A percentile compares a stretch with the other conserved stretches of the same genome.
Conservation (phyloP, 352 stramenopile species). For the Phytophthora pinifolia region DNA sequence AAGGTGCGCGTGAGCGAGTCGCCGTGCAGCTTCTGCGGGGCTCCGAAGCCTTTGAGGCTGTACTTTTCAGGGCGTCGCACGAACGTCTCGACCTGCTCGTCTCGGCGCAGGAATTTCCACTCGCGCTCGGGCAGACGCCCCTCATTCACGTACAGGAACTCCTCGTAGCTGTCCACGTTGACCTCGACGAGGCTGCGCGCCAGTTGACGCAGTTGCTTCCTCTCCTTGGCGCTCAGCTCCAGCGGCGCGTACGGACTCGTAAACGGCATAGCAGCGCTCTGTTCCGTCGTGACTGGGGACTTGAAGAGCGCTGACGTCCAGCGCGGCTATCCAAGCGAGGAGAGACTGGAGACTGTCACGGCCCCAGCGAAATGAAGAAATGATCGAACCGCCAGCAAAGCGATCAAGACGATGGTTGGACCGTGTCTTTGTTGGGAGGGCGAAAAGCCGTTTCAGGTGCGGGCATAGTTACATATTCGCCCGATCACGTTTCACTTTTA, state of each 20-base stretch:
- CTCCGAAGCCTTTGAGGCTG: constrained; percentile 15
- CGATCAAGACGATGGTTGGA: no score
- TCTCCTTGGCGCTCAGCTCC: constrained; percentile 11
- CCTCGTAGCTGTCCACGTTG: constrained; percentile 21
- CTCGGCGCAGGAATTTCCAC: constrained; percentile 17
- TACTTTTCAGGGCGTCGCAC: constrained; percentile 16
- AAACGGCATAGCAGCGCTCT: not conserved
- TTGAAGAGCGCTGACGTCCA: not conserved
- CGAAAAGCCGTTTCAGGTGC: no score
- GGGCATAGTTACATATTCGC: no score
- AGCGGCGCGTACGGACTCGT: constrained; percentile 15
- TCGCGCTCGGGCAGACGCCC: constrained; percentile 6
- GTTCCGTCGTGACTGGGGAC: not conserved
- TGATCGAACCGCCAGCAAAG: no score
- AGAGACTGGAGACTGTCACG: no score
- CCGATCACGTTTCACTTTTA: no score
- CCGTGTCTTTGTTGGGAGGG: no score
- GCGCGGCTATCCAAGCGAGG: constrained; percentile 5
- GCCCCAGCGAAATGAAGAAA: no score
- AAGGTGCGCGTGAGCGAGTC: constrained; percentile 9
- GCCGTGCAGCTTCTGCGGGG: constrained; percentile 15
- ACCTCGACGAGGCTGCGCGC: constrained; percentile 16
- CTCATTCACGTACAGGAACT: constrained; percentile 11
- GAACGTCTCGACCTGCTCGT: constrained; percentile 19
- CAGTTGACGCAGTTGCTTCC: constrained; percentile 15